phyloP scores from a whole-genome alignment of 495 filamentous ascomycete genomes.

The Cercophora newfieldiana region DNA sequence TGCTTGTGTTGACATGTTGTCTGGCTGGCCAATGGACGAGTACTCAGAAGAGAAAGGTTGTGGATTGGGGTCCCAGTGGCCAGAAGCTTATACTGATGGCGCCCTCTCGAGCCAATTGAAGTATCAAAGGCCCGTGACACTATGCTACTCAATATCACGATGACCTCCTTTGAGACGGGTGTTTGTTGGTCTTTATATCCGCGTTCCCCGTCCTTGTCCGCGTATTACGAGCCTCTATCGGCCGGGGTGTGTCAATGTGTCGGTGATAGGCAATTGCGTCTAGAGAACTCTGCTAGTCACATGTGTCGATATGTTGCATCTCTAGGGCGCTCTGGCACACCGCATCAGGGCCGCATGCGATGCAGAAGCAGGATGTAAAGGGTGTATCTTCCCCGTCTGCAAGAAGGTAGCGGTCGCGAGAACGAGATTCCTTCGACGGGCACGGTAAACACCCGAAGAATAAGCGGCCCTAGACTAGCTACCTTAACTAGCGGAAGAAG shows the following conservation, averaged over 20 bases:
- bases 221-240: neutral
- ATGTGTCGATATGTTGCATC: neutral
- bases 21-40: neutral
- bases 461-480: neutral
- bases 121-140: neutral
- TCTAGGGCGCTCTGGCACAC: neutral
- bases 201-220: neutral
- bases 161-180: neutral
- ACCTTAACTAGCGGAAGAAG: neutral
- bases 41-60: neutral
- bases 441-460: conserved; percentile 5
- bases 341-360: conserved; percentile 2
- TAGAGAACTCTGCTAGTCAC: conserved; percentile 6
- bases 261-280: neutral
- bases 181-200: neutral
- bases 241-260: neutral
- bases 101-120: neutral
- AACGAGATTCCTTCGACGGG: neutral
- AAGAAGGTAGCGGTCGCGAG: neutral
- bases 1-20: conserved; percentile 5
- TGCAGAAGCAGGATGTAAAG: too few species aligned
- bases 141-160: neutral
- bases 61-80: neutral
- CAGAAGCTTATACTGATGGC: neutral
- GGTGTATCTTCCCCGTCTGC: neutral